A percentile compares a stretch with the other conserved stretches of the same genome.
Conservation (phyloP, 2,329 filamentous ascomycete genomes). For the Alternaria arbusti region DNA sequence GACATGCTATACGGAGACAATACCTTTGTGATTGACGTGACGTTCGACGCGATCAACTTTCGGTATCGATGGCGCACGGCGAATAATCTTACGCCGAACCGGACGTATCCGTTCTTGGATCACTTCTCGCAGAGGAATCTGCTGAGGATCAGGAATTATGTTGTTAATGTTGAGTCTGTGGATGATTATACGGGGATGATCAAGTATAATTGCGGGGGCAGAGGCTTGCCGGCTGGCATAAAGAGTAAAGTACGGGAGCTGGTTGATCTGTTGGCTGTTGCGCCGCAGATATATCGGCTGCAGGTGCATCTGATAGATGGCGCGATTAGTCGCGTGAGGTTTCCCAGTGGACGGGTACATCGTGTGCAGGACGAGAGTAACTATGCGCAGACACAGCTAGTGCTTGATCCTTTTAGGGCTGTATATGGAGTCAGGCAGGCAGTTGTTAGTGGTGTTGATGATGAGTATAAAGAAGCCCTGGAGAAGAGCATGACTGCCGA, state of each 20-base stretch:
- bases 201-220: constrained; percentile 58
- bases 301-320: constrained; percentile 43
- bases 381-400: constrained; percentile 47
- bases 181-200: constrained; percentile 60
- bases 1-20: constrained; percentile 56
- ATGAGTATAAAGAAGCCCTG: constrained; percentile 45
- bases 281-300: constrained; percentile 30
- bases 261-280: constrained; percentile 45
- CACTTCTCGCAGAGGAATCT: constrained; percentile 52
- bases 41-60: constrained; percentile 53
- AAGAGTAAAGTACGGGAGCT: constrained; percentile 50
- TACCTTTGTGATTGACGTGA: constrained; percentile 55
- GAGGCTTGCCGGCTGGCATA: constrained; percentile 53
- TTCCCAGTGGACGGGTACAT: constrained; percentile 42
- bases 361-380: constrained; percentile 43
- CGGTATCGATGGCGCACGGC: constrained; percentile 53
- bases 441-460: constrained; percentile 49
- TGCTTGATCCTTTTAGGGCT: constrained; percentile 51
- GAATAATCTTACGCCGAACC: constrained; percentile 51
- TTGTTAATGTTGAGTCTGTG: constrained; percentile 56
- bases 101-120: constrained; percentile 50
- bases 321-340: constrained; percentile 34
- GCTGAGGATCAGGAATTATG: constrained; percentile 49
- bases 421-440: constrained; percentile 47
- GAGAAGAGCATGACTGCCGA: constrained; percentile 41